phyloP scores from a whole-genome alignment of 768 basidiomycete genomes.

The Rhodotorula paludigena region DNA sequence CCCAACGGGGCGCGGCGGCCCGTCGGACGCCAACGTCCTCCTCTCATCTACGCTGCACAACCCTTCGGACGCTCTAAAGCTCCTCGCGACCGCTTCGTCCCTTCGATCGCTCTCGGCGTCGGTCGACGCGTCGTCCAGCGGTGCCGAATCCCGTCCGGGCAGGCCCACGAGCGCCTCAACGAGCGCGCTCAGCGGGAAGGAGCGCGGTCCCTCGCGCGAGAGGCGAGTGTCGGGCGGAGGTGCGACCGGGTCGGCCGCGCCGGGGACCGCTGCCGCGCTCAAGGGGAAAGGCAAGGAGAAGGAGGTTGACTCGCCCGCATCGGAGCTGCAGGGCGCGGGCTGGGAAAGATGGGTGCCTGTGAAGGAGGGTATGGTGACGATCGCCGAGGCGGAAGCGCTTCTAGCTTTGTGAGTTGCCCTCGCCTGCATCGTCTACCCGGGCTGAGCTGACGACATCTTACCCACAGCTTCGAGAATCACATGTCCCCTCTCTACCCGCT shows the following conservation, averaged over 20 bases:
- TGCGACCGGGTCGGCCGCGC: background rate
- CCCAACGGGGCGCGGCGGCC: no score
- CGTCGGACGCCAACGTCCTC: constrained; percentile 26
- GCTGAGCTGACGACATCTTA: background rate
- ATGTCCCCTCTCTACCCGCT: constrained; percentile 34
- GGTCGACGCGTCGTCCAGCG: background rate
- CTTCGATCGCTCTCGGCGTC: constrained; percentile 10
- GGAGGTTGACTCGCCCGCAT: background rate
- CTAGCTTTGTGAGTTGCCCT: constrained; percentile 20
- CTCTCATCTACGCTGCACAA: constrained; percentile 33
- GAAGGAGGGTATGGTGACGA: constrained; percentile 18
- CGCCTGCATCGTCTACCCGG: background rate
- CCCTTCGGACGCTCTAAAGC: constrained; percentile 32
- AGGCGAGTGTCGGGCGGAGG: background rate
- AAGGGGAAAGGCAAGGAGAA: constrained; percentile 7
- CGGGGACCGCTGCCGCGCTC: background rate
- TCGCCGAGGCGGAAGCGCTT: constrained; percentile 19
- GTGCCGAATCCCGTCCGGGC: background rate
- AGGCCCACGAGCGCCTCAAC: background rate
- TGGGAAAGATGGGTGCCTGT: constrained; percentile 33
- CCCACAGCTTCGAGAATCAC: constrained; percentile 27
- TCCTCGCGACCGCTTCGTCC: constrained; percentile 31
- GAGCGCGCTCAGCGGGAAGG: no score
- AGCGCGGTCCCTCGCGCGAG: background rate
- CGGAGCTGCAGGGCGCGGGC: background rate